These are phyloP conservation scores for Candida sanyaensis DNA, from an alignment of 1,139 yeast genomes.

Conservation along the genomic window DNA sequence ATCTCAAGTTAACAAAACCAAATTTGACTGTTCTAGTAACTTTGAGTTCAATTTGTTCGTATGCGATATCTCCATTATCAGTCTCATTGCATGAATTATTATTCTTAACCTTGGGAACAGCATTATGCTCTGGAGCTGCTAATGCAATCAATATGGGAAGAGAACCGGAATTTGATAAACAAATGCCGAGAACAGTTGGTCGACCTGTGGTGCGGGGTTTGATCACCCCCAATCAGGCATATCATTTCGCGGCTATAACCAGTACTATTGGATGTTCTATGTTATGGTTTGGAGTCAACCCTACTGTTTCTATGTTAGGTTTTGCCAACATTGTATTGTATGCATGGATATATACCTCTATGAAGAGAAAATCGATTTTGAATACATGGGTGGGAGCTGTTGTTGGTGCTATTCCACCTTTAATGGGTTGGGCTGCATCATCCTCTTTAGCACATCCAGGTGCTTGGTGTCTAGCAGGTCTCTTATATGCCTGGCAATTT, in stretches of 20 bases:
- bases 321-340: slow-evolving; percentile 76
- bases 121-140: slow-evolving; percentile 89
- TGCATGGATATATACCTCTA: slow-evolving; percentile 87
- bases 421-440: slow-evolving; percentile 99
- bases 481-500: slow-evolving; percentile 96
- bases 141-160: slow-evolving; percentile 97
- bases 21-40: slow-evolving; percentile 85
- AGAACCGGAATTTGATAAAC: slow-evolving; percentile 85
- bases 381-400: slow-evolving; percentile 99
- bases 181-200: slow-evolving; percentile 85
- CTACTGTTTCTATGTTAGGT: slow-evolving; percentile 80
- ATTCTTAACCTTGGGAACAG: slow-evolving; percentile 80
- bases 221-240: slow-evolving; percentile 76
- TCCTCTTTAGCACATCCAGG: slow-evolving; percentile 82
- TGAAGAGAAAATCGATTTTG: slow-evolving; percentile 78
- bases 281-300: slow-evolving; percentile 79
- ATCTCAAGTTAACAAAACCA: slow-evolving; percentile 84
- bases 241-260: slow-evolving; percentile 68
- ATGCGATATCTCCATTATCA: slow-evolving; percentile 86
- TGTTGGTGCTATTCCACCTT: slow-evolving; percentile 97
- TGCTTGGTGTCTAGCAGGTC: slow-evolving; percentile 90
- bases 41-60: slow-evolving; percentile 88
- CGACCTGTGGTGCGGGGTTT: slow-evolving; percentile 91
- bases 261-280: slow-evolving; percentile 73
- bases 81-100: slow-evolving; percentile 69